Base-by-base conservation (phyloP, 805 yeast species). In the Peterozyma toletana region DNA sequence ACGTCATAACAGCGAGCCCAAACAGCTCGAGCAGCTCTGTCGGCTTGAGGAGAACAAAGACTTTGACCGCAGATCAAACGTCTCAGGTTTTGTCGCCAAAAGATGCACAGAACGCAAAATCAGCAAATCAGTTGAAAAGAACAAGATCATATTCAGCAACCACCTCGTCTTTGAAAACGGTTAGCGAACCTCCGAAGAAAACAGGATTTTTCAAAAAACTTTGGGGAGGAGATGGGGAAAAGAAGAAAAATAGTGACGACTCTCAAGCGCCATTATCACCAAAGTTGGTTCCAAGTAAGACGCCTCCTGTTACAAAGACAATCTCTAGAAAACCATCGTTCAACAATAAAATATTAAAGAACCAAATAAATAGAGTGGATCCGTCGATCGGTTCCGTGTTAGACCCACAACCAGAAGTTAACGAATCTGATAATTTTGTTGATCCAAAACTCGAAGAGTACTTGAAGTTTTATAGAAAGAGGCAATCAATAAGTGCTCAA, bases 381-480 rank as follows among this genome's bases (percentile, higher is more conserved):
- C 11, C 37, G 2, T 46, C 59, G 58, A n/a, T 41, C 45, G 17
- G 55, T 49, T 14, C 44, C 48, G 7, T 50, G 49, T 2, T 37
- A 41, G 6, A 33, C 27, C 5, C 35, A 11, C 14, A n/a, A 2
- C 33, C 35, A 10, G 13, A n/a, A 33, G 9, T 31, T 30, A 9
- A 14, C 13, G 15, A 30, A 21, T 14, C n/a, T 9, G 17, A 31
- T 30, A 29, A 36, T 35, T 10, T 61, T 30, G 43, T 67, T 14
- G 80, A 77, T 49, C 71, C 73, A 2, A 66, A 71, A 48, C 53
- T 77, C 27, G 66, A 70, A 34, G 70, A 69, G 41, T 77, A 76
- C 51, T 52, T 77, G 33, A 58, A 63, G 37, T 67, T 59, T 47
- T 70, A 68, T 48, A 59, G 66, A 59, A 29, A 47, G 60, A 16